These are phyloP conservation scores for Penicillium lividum DNA, from an alignment of 495 filamentous ascomycete species.

Conservation along the genomic window DNA sequence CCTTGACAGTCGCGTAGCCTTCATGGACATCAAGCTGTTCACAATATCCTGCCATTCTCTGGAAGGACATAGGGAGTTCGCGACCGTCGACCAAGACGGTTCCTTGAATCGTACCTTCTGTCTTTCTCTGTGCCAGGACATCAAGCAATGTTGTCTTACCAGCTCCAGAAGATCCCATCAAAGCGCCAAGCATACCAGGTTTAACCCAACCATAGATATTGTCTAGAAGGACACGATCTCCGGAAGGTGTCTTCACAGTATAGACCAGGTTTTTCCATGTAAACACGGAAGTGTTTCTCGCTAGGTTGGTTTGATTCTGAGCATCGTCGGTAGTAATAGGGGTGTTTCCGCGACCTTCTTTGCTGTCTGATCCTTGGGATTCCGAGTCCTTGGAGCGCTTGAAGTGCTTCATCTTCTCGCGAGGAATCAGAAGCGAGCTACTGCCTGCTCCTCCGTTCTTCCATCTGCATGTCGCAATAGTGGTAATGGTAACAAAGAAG, in stretches of 20 bases:
- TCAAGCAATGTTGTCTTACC: conserved; percentile 61
- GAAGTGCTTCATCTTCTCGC: conserved; percentile 35
- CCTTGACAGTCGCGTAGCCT: conserved; percentile 57
- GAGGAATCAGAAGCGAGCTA: conserved; percentile 37
- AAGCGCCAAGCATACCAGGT: conserved; percentile 73
- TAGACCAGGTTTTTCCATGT: conserved; percentile 64
- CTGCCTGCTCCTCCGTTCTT: conserved; percentile 29
- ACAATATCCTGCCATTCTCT: conserved; percentile 62
- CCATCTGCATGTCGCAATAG: conserved; percentile 38
- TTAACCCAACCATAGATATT: conserved; percentile 90
- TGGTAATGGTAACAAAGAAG: conserved; percentile 36
- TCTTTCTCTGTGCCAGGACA: conserved; percentile 64
- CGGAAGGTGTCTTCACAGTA: conserved; percentile 45
- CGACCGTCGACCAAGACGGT: conserved; percentile 83
- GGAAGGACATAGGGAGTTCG: conserved; percentile 76
- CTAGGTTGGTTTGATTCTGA: conserved; percentile 22
- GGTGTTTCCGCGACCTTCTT: conserved; percentile 2
- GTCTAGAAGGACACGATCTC: conserved; percentile 59
- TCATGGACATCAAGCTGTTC: conserved; percentile 65
- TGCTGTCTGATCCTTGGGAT: conserved; percentile 25
- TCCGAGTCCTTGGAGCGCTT: conserved; percentile 27
- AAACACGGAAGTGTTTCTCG: conserved; percentile 56
- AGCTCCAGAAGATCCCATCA: conserved; percentile 70
- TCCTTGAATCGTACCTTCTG: conserved; percentile 81
- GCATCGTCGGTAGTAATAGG: conserved; percentile 15